Base-by-base conservation (phyloP, 768 basidiomycete genomes). In the Astraeus odoratus region DNA sequence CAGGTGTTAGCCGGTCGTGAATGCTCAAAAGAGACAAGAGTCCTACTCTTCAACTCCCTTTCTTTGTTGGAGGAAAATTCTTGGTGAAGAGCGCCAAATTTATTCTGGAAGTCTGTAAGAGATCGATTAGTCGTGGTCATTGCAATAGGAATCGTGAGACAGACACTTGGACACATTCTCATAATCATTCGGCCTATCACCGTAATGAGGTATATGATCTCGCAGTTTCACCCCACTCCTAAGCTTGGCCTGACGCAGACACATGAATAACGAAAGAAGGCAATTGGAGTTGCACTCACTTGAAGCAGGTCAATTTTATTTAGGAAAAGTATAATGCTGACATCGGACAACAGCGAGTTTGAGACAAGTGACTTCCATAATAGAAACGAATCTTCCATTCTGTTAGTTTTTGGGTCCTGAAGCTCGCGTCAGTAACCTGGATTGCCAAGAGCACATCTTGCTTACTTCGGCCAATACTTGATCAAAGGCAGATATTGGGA, bases 401-500 rank as follows among this genome's bases (percentile, higher is more conserved):
- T 75, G 60, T 91, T 92, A 19, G 86, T 79, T 39, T 67, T 68
- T 9, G 75, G 67, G 57, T 89, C 88, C 86, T 90, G 55, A 13
- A 44, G 22, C 45, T 24, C 12, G 43, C 27, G 47, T 30, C 40
- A 16, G 46, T 58, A 42, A 43, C 34, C 37, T 39, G 52, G 36
- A 27, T 39, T 24, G 16, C 10, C 24, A 41, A 24, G 12, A 27
- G 46, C 43, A n/a, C 40, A 44, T 40, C 52, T 24, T 38, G 55
- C 65, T 49, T 47, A 86, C 86, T 75, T 90, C 88, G 22, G 77
- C 70, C 46, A 90, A 72, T 33, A 85, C 79, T 66, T 90, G 87
- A 68, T 90, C 88, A 54, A 91, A 91, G 20, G 83, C 84, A 30
- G 88, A 90, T 38, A 92, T 88, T 25, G 88, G 88, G 29, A 85